A percentile compares a stretch with the other conserved stretches of the same genome.
phyloP scores from a whole-genome alignment of 2,329 filamentous ascomycete genomes.

The Aspergillus fumigatus region DNA sequence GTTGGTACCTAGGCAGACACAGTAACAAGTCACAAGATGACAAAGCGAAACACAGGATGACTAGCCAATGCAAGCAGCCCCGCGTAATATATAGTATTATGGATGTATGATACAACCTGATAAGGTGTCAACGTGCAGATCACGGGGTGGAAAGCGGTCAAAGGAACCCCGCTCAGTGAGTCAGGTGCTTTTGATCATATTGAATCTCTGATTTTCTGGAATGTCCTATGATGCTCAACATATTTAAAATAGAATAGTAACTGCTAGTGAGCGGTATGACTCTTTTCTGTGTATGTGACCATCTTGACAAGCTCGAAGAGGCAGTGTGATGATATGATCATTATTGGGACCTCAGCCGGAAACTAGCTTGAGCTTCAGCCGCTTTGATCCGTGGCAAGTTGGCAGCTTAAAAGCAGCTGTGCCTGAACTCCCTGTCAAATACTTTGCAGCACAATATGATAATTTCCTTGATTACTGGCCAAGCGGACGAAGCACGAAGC shows the following conservation, averaged over 20 bases:
- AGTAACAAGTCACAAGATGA: slow-evolving; percentile 12
- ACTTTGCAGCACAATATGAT: background rate
- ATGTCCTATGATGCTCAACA: no score
- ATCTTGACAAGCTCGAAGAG: background rate
- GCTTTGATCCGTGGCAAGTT: background rate
- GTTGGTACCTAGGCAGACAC: background rate
- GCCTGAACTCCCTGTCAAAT: background rate
- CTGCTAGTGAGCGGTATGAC: background rate
- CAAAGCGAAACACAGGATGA: slow-evolving; percentile 14
- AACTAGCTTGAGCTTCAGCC: background rate
- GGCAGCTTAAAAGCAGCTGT: background rate
- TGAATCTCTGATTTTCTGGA: no score
- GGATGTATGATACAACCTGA: slow-evolving; percentile 16
- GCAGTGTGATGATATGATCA: background rate
- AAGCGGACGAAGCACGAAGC: background rate
- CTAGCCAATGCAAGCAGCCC: slow-evolving; percentile 15
- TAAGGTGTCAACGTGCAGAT: slow-evolving; percentile 7
- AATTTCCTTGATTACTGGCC: background rate
- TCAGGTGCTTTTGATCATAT: slow-evolving; percentile 5
- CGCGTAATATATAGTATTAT: slow-evolving; percentile 21
- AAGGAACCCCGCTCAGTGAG: slow-evolving; percentile 17
- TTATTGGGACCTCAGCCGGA: background rate
- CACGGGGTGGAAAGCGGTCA: slow-evolving; percentile 24
- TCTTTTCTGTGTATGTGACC: background rate
- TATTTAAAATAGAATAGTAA: no score